Base-by-base conservation (phyloP, 2,329 filamentous ascomycete genomes). In the Ascosphaera aggregata region DNA sequence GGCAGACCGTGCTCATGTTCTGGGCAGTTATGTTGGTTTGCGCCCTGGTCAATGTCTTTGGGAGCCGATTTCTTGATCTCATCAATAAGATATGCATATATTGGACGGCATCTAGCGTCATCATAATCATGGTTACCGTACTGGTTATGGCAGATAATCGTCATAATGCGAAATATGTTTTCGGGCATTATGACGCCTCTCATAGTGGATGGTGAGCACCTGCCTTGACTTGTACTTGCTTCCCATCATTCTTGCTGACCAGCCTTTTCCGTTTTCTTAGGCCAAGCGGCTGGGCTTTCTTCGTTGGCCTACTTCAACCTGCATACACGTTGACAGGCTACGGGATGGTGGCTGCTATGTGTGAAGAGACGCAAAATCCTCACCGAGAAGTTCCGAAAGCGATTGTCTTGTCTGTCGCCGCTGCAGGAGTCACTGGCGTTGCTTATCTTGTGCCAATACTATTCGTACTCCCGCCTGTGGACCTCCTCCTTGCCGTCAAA, bases 81-180 rank as follows among this genome's bases (percentile, higher is more conserved):
- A 74, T 80, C 51, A 80, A 80, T 51, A 79, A 76, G 47, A 54
- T 78, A 36, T 80, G 76, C 52, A 79, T 80, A 40, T 77, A 71
- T 51, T 80, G 76, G 76, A 80, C 76, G 0, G 67, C 59, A 0
- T 64, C 65, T 0, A 73, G 69, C 34, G 73, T 79, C 3, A 43
- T 80, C 38, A 75, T 80, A 35, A 80, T 82, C 34, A 55, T 84
- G 45, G 63, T 67, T 36, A 69, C 67, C 0, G 49, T 77, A n/a
- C 54, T 77, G 37, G 60, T 55, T 17, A 76, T 74, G 70, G 64
- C 71, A 7, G 65, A 72, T 42, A 54, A 61, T 13, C 65, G 62
- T 43, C 59, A 72, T 22, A 66, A 62, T 43, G 75, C 61, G 1
- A 64, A 69, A 27, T 80, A 74, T 48, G 75, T 79, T 5, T 79